phyloP scores from a whole-genome alignment of 1,139 yeast genomes.

The Saccharomyces hybrid region DNA sequence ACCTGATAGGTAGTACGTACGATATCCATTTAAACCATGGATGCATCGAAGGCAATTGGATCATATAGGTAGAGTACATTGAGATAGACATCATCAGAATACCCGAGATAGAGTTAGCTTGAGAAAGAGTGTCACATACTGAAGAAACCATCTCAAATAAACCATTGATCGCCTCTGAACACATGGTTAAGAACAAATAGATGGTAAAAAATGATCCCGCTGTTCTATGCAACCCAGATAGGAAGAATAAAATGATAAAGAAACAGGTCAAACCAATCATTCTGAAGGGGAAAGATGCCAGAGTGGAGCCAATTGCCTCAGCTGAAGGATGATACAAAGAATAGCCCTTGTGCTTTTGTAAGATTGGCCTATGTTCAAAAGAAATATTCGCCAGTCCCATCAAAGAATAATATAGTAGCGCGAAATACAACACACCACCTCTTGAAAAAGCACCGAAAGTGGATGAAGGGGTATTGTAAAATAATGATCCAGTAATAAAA shows the following conservation, averaged over 20 bases:
- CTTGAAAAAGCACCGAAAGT: conserved; percentile 50
- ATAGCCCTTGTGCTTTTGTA: conserved; percentile 50
- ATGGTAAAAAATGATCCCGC: conserved; percentile 52
- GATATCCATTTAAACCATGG: conserved; percentile 63
- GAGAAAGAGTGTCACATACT: conserved; percentile 39
- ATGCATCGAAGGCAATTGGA: conserved; percentile 53
- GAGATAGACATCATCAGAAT: conserved; percentile 41
- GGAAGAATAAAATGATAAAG: conserved; percentile 43
- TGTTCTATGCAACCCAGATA: conserved; percentile 42
- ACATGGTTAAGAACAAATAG: conserved; percentile 39
- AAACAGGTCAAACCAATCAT: conserved; percentile 40
- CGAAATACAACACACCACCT: conserved; percentile 51
- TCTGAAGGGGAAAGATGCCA: conserved; percentile 45
- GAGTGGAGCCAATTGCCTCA: conserved; percentile 44
- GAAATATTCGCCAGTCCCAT: conserved; percentile 51
- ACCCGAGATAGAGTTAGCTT: conserved; percentile 49
- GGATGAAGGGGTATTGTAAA: conserved; percentile 39
- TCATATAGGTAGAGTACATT: conserved; percentile 49
- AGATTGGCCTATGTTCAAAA: conserved; percentile 45
- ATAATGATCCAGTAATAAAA: conserved; percentile 41
- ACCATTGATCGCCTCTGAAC: conserved; percentile 38
- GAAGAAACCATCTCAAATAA: conserved; percentile 48
- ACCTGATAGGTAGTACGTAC: conserved; percentile 49
- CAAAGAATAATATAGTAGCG: conserved; percentile 46
- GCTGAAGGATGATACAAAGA: conserved; percentile 53